Conservation (phyloP, 2,329 filamentous ascomycete genomes). For the Nemania bipapillata region DNA sequence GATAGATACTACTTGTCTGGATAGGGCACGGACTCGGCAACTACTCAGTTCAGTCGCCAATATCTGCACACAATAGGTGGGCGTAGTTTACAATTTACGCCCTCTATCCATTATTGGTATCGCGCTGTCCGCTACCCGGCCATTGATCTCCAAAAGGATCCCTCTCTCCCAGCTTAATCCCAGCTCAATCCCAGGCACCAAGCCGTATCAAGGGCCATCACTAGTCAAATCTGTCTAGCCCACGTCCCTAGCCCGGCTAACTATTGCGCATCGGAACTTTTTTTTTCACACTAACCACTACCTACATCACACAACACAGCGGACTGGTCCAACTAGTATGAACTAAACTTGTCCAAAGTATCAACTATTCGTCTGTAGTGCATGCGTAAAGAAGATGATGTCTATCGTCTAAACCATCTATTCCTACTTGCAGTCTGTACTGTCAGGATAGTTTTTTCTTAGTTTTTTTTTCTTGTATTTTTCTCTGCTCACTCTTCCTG, state of each 20-base stretch:
- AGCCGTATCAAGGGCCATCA: background rate
- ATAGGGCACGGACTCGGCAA: background rate
- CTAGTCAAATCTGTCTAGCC: background rate
- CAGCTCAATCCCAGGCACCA: background rate
- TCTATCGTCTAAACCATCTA: too few relatives aligned
- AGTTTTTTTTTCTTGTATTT: too few relatives aligned
- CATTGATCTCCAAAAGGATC: conserved; percentile 34
- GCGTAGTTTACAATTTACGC: background rate
- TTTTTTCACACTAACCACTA: background rate
- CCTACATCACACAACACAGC: background rate
- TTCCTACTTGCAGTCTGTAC: too few relatives aligned
- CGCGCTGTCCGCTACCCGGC: conserved; percentile 29
- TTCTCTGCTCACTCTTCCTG: background rate
- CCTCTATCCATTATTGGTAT: conserved; percentile 37
- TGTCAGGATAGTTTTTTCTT: too few relatives aligned
- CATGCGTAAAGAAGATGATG: background rate
- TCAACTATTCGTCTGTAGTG: background rate
- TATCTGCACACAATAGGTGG: background rate
- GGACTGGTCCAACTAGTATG: background rate
- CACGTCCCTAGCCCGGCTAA: background rate
- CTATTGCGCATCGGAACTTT: conserved; percentile 1
- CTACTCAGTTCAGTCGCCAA: background rate
- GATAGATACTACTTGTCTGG: background rate
- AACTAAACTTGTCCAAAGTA: background rate
- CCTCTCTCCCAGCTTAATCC: conserved; percentile 19